Evolutionary conservation across 1,139 yeast genomes (phyloP).

Genomic region (Zygosaccharomyces pseudobailii): DNA sequence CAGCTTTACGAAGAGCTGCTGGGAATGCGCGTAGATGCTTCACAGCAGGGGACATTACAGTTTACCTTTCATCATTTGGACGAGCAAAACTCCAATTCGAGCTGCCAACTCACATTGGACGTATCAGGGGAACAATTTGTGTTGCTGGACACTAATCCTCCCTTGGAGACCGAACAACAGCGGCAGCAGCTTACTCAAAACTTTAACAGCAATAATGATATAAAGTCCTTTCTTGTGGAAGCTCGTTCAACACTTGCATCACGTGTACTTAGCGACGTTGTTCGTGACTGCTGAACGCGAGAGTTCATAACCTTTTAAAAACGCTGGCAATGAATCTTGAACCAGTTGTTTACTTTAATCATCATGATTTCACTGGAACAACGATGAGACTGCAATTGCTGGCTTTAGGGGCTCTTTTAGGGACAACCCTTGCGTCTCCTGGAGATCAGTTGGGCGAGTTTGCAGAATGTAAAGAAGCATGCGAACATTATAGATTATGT

Average conservation of each 20-base stretch:
- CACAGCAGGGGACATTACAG: slow-evolving; percentile 19
- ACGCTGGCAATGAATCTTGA: background rate
- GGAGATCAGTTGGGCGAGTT: slow-evolving; percentile 79
- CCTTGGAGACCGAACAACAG: slow-evolving; percentile 8
- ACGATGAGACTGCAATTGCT: background rate
- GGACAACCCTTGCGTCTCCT: slow-evolving; percentile 40
- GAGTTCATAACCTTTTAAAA: background rate
- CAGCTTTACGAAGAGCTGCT: slow-evolving; percentile 24
- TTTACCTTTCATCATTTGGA: slow-evolving; percentile 23
- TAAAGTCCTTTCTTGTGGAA: slow-evolving; percentile 15
- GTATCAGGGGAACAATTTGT: slow-evolving; percentile 21
- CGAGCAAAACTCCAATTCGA: slow-evolving; percentile 11
- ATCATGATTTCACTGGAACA: background rate
- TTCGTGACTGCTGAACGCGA: background rate
- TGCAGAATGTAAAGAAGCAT: slow-evolving; percentile 57
- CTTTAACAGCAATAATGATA: slow-evolving; percentile 16
- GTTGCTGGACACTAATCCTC: slow-evolving; percentile 19
- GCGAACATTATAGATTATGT: slow-evolving; percentile 41
- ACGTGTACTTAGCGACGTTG: slow-evolving; percentile 3
- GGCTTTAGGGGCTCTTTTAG: background rate
- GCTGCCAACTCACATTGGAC: slow-evolving; percentile 21
- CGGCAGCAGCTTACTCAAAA: slow-evolving; percentile 7
- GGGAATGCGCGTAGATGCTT: slow-evolving; percentile 27
- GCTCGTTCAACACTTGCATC: slow-evolving; percentile 12
- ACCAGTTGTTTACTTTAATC: background rate